Evolutionary conservation across 805 yeast genomes (phyloP), one percentile per base, ranked within the genome.

Genomic region (Metschnikowia cubensis): DNA sequence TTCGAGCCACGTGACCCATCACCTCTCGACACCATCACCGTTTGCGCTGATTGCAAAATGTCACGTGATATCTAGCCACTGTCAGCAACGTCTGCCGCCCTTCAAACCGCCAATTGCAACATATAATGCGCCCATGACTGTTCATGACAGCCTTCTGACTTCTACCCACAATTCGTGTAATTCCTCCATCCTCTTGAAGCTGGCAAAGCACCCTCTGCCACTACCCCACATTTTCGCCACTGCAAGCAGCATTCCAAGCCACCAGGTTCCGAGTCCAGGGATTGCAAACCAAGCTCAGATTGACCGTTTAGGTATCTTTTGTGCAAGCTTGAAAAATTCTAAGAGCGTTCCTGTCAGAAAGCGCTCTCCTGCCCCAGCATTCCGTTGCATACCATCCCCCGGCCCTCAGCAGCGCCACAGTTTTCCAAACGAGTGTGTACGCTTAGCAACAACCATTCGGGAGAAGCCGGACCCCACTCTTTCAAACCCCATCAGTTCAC

Each of bases 41-140:
- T n/a, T 11, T 29, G 13, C 39, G 38, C 29, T 29, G 49, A 56
- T 56, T 56, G 59, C 59, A 50, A 47, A 50, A 54, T 56, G 54
- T 56, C 59, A 56, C 59, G 59, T 56, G 59, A 38, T 45, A 42
- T 50, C 45, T 11, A 34, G 13, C 37, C 36, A 42, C 36, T 33
- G 14, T n/a, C 7, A 20, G 18, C 37, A 42, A 20, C 29, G n/a
- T 5, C 39, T 18, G 39, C 45, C n/a, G 17, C 20, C 6, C 13
- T 11, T 10, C 31, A 20, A n/a, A 42, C 18, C 36, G 18, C 31
- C 35, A 21, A 13, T 14, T 33, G 37, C 11, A 33, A 2, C 20
- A 15, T 15, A 6, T 6, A 8, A 5, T 33, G 31, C 31, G 17
- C 15, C 20, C 20, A 15, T 21, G n/a, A 25, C 21, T 15, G 34